These are phyloP conservation scores for Cryptosporidium tyzzeri DNA, from an alignment of 169 alveolate species.

Conservation along the genomic window DNA sequence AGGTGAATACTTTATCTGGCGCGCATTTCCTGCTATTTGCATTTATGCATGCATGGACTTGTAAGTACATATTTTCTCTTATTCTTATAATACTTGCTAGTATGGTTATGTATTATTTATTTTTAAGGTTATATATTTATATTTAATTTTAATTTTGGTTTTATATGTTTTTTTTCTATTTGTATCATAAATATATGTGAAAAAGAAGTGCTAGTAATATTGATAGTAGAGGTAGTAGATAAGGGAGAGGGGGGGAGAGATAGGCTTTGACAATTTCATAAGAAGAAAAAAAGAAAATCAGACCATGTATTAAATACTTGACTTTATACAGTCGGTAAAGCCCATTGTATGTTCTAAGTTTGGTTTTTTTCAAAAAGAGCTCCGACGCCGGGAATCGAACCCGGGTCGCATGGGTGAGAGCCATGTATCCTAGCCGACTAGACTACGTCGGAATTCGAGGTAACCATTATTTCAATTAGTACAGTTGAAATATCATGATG, in stretches of 20 bases:
- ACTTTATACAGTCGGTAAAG: no score
- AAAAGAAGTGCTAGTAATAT: no score
- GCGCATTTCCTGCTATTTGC: neutral
- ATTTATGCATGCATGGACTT: neutral
- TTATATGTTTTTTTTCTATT: no score
- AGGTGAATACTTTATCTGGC: neutral
- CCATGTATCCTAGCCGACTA: slow-evolving; percentile 78
- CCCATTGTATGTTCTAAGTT: no score
- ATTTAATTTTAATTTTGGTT: neutral
- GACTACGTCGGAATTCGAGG: slow-evolving; percentile 75
- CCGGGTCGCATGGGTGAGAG: slow-evolving; percentile 79
- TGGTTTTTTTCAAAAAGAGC: neutral
- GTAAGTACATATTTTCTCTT: neutral
- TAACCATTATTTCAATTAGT: neutral
- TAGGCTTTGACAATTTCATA: no score
- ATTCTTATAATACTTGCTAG: neutral
- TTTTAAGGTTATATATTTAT: slow-evolving; percentile 1
- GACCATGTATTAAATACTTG: no score
- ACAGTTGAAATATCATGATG: slow-evolving; percentile 3
- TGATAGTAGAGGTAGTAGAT: no score
- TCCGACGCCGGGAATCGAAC: slow-evolving; percentile 79
- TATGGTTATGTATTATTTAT: neutral
- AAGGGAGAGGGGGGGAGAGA: no score
- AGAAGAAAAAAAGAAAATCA: no score
- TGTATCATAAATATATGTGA: no score